Percentiles rank a stretch among this genome's conserved stretches.
These are phyloP conservation scores for Amyloporia xantha DNA, from an alignment of 768 basidiomycete species.

Conservation along the genomic window DNA sequence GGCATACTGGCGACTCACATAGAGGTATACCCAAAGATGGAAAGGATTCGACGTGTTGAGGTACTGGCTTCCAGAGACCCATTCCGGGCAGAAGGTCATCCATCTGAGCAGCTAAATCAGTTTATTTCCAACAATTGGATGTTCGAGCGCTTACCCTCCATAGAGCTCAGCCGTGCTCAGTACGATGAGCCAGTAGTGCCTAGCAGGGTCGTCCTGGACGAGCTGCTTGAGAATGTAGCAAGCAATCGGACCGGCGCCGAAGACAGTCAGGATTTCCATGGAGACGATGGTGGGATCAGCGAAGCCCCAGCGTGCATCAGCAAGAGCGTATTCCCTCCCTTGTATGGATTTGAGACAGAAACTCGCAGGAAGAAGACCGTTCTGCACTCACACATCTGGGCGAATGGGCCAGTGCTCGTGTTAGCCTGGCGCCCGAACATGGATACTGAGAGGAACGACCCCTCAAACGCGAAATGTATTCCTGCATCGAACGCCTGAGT, in stretches of 20 bases:
- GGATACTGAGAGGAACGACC: slow-evolving; percentile 74
- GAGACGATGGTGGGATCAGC: slow-evolving; percentile 77
- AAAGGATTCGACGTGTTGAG: slow-evolving; percentile 65
- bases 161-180: slow-evolving; percentile 72
- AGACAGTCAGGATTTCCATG: slow-evolving; percentile 77
- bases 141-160: slow-evolving; percentile 43
- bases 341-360: not conserved
- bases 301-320: slow-evolving; percentile 77
- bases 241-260: slow-evolving; percentile 70
- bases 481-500: slow-evolving; percentile 69
- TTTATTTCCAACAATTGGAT: not conserved
- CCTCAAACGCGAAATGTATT: slow-evolving; percentile 76
- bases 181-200: slow-evolving; percentile 77
- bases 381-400: slow-evolving; percentile 59
- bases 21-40: slow-evolving; percentile 75
- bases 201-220: slow-evolving; percentile 53
- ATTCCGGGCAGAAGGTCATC: slow-evolving; percentile 90
- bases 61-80: slow-evolving; percentile 69
- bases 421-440: slow-evolving; percentile 69
- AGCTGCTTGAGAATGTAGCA: slow-evolving; percentile 67
- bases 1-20: slow-evolving; percentile 56
- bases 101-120: slow-evolving; percentile 29
- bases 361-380: not conserved
- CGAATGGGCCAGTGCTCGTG: slow-evolving; percentile 60
- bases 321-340: slow-evolving; percentile 81